These are phyloP conservation scores for Trichaptum fuscoviolaceum DNA, from an alignment of 768 basidiomycete genomes.

Conservation along the genomic window DNA sequence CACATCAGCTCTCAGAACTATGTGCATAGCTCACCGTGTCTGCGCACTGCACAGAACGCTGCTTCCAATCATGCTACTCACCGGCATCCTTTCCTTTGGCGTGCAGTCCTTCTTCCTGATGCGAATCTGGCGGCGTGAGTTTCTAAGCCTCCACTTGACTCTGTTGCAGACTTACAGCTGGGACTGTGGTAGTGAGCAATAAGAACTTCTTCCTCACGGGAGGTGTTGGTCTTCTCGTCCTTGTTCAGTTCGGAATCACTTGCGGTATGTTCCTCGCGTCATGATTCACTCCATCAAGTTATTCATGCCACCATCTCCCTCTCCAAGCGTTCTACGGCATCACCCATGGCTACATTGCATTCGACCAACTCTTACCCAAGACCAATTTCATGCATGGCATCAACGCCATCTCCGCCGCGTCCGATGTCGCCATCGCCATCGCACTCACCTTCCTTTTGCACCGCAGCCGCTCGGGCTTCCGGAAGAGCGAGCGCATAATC, in stretches of 20 bases:
- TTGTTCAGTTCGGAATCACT: not conserved
- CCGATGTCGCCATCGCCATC: not conserved
- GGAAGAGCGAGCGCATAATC: not conserved
- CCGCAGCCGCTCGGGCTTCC: not conserved
- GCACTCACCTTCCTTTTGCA: not conserved
- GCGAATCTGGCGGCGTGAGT: constrained; percentile 2
- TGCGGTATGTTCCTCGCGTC: not conserved
- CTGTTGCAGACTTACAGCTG: not conserved
- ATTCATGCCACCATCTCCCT: not conserved
- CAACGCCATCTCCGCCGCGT: not conserved
- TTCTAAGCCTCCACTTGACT: not conserved
- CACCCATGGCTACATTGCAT: not conserved
- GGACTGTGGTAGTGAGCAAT: not conserved
- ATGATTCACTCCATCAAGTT: not conserved
- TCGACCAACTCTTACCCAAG: not conserved
- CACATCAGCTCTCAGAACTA: not conserved
- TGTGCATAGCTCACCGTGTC: not conserved
- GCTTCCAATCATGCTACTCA: not conserved
- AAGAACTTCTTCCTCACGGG: not conserved
- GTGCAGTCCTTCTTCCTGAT: not conserved
- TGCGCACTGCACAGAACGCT: not conserved
- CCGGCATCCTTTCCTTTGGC: not conserved
- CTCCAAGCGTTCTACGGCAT: not conserved
- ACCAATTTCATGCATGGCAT: not conserved
- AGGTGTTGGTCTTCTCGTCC: not conserved